phyloP scores from a whole-genome alignment of 2,329 filamentous ascomycete species.

The Albifimbria verrucaria region DNA sequence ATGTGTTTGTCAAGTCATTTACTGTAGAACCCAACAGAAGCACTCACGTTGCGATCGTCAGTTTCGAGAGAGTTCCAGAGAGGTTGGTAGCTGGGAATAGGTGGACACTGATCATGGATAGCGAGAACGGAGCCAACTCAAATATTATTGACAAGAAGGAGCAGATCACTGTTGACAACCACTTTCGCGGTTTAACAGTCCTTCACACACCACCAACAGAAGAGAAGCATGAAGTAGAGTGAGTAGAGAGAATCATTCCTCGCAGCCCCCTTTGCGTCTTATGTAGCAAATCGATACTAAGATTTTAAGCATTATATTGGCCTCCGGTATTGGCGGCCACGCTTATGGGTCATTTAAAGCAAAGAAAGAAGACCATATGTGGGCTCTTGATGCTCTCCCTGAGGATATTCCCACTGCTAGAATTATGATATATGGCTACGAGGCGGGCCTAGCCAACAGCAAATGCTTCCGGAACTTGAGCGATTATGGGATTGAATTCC shows the following conservation, averaged over 20 bases:
- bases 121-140: background rate
- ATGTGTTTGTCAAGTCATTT: background rate
- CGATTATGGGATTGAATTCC: background rate
- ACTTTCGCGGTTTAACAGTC: background rate
- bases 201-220: background rate
- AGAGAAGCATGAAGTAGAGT: background rate
- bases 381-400: conserved; percentile 22
- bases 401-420: conserved; percentile 14
- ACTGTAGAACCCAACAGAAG: background rate
- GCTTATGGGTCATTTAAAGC: conserved; percentile 26
- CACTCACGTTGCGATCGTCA: background rate
- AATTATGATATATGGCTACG: conserved; percentile 22
- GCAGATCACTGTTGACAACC: background rate
- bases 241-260: background rate
- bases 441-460: conserved; percentile 12
- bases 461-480: conserved; percentile 4
- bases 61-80: background rate
- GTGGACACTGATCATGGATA: background rate
- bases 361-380: conserved; percentile 18
- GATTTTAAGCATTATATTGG: conserved; percentile 3
- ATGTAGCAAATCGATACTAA: too few species aligned
- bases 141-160: background rate
- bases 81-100: background rate
- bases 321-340: conserved; percentile 18
- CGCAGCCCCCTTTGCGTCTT: background rate